Evolutionary conservation across 129 eudicot genomes (phyloP), one percentile per base, ranked within the genome.

Genomic region (Ambrosia trifida): DNA sequence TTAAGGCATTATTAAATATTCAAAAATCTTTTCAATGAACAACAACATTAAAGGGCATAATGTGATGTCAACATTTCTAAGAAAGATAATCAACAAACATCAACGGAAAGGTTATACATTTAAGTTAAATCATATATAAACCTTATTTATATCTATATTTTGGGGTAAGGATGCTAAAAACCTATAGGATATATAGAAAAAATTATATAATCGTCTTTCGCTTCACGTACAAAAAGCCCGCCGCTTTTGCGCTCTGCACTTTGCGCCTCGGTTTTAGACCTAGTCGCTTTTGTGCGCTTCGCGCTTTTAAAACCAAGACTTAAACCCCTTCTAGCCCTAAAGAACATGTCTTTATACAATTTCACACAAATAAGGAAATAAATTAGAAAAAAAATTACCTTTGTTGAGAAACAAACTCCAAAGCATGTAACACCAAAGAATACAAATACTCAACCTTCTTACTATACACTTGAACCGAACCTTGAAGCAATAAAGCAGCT

Each of bases 401-500:
- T 64, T 90, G 83, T 80, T 94, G 87, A 24, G 97, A 82, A 50
- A 94, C 79, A 64, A 90, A 94, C 61, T 90, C 88, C 85, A 94
- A 84, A 80, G 99, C 89, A 80, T 90, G 93, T 33, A 94, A 53
- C 13, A 90, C 99, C 86, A 90, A 77, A 8, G 96, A 82, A 83
- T 94, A 89, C 54, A 94, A 85, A 74, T 90, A 90, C 47, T 94
- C 99, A 20, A 94, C 97, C 81, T 94, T 94, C 82, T 90, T 68
- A 58, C 99, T 86, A 56, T 94, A 94, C 68, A 94, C 99, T 78
- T 94, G 99, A 59, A 86, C 78, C 19, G 99, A 94, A 31, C 95
- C 95, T 78, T 90, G 97, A 66, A 94, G 90, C 80, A 94, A 69
- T 83, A 94, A 68, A 11, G 99, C 99, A 81, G 97, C 99, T 94